Evolutionary conservation across 2,329 filamentous ascomycete genomes (phyloP).

Genomic region (Penicillium sp.): DNA sequence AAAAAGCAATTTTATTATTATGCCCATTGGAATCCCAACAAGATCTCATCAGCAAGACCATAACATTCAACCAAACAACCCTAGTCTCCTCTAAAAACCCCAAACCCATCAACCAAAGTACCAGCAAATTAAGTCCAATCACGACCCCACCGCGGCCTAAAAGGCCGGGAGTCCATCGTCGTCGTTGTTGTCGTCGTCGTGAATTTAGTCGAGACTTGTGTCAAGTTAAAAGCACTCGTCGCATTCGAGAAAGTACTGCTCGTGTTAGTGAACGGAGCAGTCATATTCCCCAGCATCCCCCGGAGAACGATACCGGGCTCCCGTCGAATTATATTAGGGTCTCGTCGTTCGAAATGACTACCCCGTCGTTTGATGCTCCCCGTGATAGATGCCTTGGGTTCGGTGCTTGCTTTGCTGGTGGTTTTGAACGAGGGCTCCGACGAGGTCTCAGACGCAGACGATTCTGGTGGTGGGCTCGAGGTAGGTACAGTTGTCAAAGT

Average conservation of each 20-base stretch:
- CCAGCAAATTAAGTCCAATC: conserved; percentile 3
- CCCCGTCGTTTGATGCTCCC: not conserved
- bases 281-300: conserved; percentile 13
- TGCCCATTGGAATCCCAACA: not conserved
- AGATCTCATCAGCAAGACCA: conserved; percentile 8
- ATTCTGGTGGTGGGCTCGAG: not conserved
- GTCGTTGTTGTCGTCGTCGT: not conserved
- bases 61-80: not conserved
- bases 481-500: conserved; percentile 10
- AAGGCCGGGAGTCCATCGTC: not conserved
- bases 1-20: conserved; percentile 10
- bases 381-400: conserved; percentile 6
- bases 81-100: not conserved
- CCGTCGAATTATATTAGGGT: not conserved
- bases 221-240: conserved; percentile 19
- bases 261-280: conserved; percentile 21
- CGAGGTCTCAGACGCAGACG: not conserved
- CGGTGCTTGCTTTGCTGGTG: conserved; percentile 1
- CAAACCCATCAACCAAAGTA: not conserved
- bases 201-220: conserved; percentile 3
- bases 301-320: conserved; percentile 19
- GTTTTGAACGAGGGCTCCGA: not conserved
- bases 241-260: conserved; percentile 19
- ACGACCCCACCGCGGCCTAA: not conserved
- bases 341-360: not conserved